Conservation (phyloP, 176 grass and related monocot genomes). For the Saccharum spontaneum region DNA sequence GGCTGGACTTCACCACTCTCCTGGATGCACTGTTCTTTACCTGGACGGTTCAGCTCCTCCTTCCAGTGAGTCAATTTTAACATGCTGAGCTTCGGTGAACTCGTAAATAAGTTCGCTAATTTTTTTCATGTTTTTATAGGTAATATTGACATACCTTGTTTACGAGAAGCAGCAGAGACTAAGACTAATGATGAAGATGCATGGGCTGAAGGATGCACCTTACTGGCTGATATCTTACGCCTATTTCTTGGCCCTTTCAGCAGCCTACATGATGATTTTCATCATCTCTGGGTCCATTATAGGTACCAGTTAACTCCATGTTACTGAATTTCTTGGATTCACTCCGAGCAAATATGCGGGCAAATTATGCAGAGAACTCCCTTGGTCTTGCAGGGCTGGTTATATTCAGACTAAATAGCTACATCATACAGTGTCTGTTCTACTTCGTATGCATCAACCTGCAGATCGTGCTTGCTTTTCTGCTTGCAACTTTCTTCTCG, state of each 20-base stretch:
- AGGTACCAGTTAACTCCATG: conserved; percentile 30
- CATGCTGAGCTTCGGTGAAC: background rate
- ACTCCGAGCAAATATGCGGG: background rate
- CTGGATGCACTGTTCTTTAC: conserved; percentile 53
- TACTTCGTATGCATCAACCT: conserved; percentile 64
- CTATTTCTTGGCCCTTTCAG: conserved; percentile 60
- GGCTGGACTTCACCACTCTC: conserved; percentile 48
- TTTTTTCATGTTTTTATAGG: background rate
- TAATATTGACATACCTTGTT: conserved; percentile 34
- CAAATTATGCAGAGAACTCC: conserved; percentile 7
- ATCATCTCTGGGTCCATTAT: conserved; percentile 56
- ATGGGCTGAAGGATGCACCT: conserved; percentile 53
- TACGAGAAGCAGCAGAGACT: conserved; percentile 70
- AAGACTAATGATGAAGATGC: conserved; percentile 84
- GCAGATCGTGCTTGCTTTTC: conserved; percentile 57
- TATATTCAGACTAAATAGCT: conserved; percentile 64
- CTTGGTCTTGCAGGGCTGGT: conserved; percentile 47
- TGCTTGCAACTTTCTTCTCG: conserved; percentile 61
- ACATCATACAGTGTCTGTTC: conserved; percentile 58
- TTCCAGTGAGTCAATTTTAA: conserved; percentile 50
- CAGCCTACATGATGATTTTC: conserved; percentile 47
- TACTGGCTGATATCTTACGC: conserved; percentile 63
- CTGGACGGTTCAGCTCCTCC: conserved; percentile 60
- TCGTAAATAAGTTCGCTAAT: background rate
- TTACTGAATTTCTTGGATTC: background rate